A percentile compares a stretch with the other conserved stretches of the same genome.
These are phyloP conservation scores for Lathyrus oleraceus DNA, from an alignment of 306 rosid genomes.

Conservation along the genomic window DNA sequence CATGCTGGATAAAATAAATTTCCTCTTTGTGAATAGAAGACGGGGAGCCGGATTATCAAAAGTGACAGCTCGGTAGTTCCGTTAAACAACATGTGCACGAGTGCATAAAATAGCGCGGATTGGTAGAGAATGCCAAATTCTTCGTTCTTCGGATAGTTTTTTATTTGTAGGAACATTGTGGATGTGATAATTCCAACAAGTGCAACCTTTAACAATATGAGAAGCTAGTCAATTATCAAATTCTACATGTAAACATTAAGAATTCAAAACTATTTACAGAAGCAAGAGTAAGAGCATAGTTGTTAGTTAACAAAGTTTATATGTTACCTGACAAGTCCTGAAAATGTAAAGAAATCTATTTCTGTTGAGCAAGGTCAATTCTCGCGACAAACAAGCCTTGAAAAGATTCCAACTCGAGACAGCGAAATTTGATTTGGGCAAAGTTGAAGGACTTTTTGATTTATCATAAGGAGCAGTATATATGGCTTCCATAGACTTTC, in stretches of 20 bases:
- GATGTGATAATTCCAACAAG: constrained; percentile 71
- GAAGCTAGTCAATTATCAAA: constrained; percentile 8
- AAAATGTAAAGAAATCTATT: constrained; percentile 72
- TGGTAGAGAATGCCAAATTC: constrained; percentile 60
- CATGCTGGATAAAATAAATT: constrained; percentile 77
- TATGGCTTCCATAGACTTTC: constrained; percentile 47
- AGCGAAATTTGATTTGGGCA: constrained; percentile 56
- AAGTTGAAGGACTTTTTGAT: constrained; percentile 58
- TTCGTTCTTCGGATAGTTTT: constrained; percentile 56
- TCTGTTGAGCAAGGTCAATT: constrained; percentile 54
- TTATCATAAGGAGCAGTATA: constrained; percentile 54
- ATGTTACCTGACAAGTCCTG: constrained; percentile 75
- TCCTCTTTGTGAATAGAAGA: constrained; percentile 84
- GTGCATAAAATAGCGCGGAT: constrained; percentile 68
- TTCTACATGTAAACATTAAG: background rate
- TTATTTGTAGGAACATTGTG: constrained; percentile 63
- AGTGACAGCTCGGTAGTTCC: constrained; percentile 80
- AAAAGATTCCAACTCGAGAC: constrained; percentile 59
- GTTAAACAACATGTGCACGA: constrained; percentile 87
- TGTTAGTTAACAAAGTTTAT: constrained; percentile 4
- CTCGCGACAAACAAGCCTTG: constrained; percentile 74
- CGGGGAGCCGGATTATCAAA: constrained; percentile 76
- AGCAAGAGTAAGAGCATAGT: background rate
- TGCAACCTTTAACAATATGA: constrained; percentile 57
- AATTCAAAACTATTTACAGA: background rate